phyloP scores from a whole-genome alignment of 2,329 filamentous ascomycete species.

The Setomelanomma holmii region DNA sequence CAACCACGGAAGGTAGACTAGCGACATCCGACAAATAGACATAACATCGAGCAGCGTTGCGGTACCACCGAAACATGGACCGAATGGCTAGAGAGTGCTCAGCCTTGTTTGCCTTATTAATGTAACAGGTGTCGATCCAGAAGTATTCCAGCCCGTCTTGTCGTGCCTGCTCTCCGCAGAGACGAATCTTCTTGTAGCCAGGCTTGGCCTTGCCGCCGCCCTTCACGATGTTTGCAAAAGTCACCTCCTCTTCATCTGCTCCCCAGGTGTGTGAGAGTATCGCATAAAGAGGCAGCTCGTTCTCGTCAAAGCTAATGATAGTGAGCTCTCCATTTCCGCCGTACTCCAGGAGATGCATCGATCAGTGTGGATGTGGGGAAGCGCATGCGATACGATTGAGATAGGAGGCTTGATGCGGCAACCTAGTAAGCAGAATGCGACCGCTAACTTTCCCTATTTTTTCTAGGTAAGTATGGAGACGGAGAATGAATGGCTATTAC shows the following conservation, averaged over 20 bases:
- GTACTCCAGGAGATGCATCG: not conserved
- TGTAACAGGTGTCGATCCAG: slow-evolving; percentile 10
- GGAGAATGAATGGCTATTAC: not conserved
- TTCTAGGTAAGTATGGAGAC: too few species aligned
- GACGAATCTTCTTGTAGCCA: not conserved
- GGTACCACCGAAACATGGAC: not conserved
- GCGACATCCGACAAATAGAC: not conserved
- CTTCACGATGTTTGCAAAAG: not conserved
- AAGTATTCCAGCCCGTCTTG: slow-evolving; percentile 2
- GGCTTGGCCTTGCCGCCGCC: not conserved
- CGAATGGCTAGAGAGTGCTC: not conserved
- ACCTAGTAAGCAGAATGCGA: not conserved
- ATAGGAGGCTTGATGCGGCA: not conserved
- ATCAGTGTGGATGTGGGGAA: not conserved
- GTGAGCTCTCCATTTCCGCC: not conserved
- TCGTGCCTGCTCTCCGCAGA: slow-evolving; percentile 1
- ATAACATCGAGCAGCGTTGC: not conserved
- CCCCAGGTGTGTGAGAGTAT: not conserved
- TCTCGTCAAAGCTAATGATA: not conserved
- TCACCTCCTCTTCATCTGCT: not conserved
- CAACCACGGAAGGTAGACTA: not conserved
- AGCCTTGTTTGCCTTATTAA: not conserved
- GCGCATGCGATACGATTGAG: not conserved
- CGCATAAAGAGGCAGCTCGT: not conserved
- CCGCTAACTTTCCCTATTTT: too few species aligned